These are phyloP conservation scores for Lepidium africanum DNA, from an alignment of 345 rosid species.

Conservation along the genomic window DNA sequence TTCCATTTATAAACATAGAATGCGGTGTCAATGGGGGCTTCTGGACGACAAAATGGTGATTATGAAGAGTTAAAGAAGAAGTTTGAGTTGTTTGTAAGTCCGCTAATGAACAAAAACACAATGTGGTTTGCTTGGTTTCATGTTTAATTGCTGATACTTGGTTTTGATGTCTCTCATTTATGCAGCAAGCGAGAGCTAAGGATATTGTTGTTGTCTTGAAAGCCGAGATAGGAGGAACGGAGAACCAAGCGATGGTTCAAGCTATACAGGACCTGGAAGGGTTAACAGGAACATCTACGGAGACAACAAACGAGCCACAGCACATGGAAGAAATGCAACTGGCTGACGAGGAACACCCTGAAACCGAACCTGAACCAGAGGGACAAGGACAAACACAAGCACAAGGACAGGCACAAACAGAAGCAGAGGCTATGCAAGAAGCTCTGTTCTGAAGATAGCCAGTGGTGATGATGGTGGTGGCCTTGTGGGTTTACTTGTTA, in stretches of 20 bases:
- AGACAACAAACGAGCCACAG: conserved; percentile 27
- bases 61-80: conserved; percentile 56
- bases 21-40: neutral
- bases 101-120: neutral
- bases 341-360: neutral
- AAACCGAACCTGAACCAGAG: neutral
- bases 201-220: conserved; percentile 45
- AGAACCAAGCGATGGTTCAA: conserved; percentile 32
- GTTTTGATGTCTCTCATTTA: neutral
- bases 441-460: conserved; percentile 17
- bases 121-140: neutral
- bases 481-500: conserved; percentile 17
- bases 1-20: neutral
- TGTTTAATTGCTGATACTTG: neutral
- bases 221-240: conserved; percentile 38
- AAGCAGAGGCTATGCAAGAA: conserved; percentile 30
- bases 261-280: conserved; percentile 71
- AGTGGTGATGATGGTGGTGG: conserved; percentile 11
- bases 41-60: conserved; percentile 23
- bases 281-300: conserved; percentile 48
- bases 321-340: conserved; percentile 25
- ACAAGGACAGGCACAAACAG: conserved; percentile 16
- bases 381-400: conserved; percentile 8
- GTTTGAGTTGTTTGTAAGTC: conserved; percentile 59
- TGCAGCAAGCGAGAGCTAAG: conserved; percentile 71